phyloP scores from a whole-genome alignment of 2,329 filamentous ascomycete genomes.

The Colletotrichum endophyticum region DNA sequence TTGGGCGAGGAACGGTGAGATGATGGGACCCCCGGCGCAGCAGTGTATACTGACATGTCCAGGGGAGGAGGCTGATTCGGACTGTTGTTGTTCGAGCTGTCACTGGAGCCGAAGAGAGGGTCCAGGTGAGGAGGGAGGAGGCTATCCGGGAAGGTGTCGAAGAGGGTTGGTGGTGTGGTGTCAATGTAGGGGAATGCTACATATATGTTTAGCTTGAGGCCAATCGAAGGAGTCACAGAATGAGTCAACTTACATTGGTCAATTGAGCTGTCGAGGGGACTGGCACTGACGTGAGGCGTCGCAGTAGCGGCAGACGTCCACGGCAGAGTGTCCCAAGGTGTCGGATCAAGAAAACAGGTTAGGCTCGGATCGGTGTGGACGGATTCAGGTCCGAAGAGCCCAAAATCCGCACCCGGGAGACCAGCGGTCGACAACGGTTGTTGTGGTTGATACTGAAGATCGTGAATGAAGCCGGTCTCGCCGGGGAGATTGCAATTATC shows the following conservation, averaged over 20 bases:
- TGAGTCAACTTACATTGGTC: background rate
- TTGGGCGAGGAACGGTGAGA: constrained; percentile 4
- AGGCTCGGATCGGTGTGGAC: constrained; percentile 12
- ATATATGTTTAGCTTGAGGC: background rate
- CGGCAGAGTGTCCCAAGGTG: constrained; percentile 13
- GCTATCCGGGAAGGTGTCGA: constrained; percentile 11
- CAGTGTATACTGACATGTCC: background rate
- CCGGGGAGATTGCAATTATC: constrained; percentile 7
- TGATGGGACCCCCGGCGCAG: background rate
- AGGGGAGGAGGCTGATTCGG: constrained; percentile 12
- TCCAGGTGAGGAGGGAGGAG: background rate
- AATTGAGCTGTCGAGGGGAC: constrained; percentile 14
- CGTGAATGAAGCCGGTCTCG: constrained; percentile 1
- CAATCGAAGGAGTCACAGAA: background rate
- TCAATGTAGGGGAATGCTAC: constrained; percentile 15
- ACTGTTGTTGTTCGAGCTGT: constrained; percentile 13
- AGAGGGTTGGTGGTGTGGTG: constrained; percentile 9
- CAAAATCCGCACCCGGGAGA: constrained; percentile 13
- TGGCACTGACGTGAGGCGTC: constrained; percentile 6
- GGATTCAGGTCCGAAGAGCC: constrained; percentile 7
- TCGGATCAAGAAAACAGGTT: background rate
- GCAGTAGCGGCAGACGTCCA: constrained; percentile 6
- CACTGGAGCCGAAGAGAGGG: constrained; percentile 3
- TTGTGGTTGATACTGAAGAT: background rate
- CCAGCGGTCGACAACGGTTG: constrained; percentile 3